These are phyloP conservation scores for Trichophyton verrucosum DNA, from an alignment of 2,329 filamentous ascomycete genomes.

Conservation along the genomic window DNA sequence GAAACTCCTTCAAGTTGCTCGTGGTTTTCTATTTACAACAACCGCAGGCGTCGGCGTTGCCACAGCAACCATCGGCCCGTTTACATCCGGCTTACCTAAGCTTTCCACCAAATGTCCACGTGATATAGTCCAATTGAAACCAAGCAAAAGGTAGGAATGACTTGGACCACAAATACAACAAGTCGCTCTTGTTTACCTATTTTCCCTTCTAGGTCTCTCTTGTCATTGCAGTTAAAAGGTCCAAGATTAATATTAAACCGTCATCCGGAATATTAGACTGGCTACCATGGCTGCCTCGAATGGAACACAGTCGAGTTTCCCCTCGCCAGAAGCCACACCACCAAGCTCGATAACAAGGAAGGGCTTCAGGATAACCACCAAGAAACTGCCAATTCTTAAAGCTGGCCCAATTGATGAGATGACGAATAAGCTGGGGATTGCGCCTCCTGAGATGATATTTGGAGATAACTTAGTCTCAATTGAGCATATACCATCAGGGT, in stretches of 20 bases:
- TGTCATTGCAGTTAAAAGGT: no score
- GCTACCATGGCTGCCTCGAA: conserved; percentile 10
- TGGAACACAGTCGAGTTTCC: conserved; percentile 32
- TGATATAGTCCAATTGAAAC: background rate
- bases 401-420: conserved; percentile 79
- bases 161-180: background rate
- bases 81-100: background rate
- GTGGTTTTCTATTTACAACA: conserved; percentile 6
- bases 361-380: conserved; percentile 63
- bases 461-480: conserved; percentile 80
- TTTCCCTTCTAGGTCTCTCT: no score
- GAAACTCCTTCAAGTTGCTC: background rate
- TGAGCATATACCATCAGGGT: conserved; percentile 59
- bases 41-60: background rate
- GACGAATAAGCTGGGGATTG: conserved; percentile 64
- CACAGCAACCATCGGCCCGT: conserved; percentile 6
- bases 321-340: conserved; percentile 36
- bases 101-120: background rate
- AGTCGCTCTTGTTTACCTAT: background rate
- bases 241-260: background rate
- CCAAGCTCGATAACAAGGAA: conserved; percentile 47
- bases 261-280: background rate
- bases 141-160: background rate
- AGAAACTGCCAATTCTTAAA: conserved; percentile 91
- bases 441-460: conserved; percentile 97